A percentile compares a stretch with the other conserved stretches of the same genome.
These are phyloP conservation scores for Mesostigma viride DNA, from an alignment of 139 green algal genomes.

Conservation along the genomic window DNA sequence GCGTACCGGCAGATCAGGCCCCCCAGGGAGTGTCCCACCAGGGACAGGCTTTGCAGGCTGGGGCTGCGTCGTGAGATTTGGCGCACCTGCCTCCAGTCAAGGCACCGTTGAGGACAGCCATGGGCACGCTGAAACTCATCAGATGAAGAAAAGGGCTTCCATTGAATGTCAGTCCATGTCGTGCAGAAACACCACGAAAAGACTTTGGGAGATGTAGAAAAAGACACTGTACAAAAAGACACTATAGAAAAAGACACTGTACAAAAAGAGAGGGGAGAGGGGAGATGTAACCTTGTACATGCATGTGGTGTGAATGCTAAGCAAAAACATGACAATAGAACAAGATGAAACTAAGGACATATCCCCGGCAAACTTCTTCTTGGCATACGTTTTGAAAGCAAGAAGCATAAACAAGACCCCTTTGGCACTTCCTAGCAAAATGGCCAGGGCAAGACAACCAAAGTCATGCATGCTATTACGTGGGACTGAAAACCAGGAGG, in stretches of 20 bases:
- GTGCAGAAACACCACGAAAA: background rate
- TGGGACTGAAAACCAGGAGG: background rate
- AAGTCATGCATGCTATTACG: background rate
- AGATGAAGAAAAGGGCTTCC: background rate
- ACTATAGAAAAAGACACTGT: background rate
- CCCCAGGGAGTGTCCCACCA: slow-evolving; percentile 32
- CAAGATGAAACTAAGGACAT: background rate
- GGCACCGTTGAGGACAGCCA: background rate
- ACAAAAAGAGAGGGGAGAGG: background rate
- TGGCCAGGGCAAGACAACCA: too few relatives aligned
- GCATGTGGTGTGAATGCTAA: too few relatives aligned
- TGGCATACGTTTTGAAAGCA: too few relatives aligned
- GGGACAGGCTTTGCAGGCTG: slow-evolving; percentile 17
- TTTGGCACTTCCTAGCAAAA: background rate
- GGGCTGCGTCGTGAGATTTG: slow-evolving; percentile 6
- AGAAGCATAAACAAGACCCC: too few relatives aligned
- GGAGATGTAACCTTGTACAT: too few relatives aligned
- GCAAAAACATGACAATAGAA: too few relatives aligned
- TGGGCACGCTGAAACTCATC: background rate
- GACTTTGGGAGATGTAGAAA: background rate
- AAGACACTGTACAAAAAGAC: background rate
- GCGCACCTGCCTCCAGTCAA: slow-evolving; percentile 7
- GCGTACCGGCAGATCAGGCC: slow-evolving; percentile 34
- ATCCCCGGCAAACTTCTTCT: background rate
- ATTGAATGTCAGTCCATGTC: background rate